Conservation (phyloP, 352 stramenopile species). For the Phytophthora quininea region DNA sequence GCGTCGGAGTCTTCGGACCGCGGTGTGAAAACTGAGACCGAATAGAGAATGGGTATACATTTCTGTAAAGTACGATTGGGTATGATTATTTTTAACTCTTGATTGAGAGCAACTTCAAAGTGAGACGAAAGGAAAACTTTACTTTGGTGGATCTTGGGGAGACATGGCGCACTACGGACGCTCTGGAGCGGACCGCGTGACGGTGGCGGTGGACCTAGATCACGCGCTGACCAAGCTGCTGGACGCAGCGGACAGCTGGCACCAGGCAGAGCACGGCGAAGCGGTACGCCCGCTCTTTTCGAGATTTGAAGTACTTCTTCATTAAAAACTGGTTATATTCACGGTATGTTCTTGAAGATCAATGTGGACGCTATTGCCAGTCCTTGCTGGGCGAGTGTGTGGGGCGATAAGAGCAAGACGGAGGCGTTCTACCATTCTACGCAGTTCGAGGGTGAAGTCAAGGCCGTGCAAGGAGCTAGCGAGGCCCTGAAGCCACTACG, state of each 20-base stretch:
- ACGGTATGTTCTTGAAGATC: slow-evolving; percentile 28
- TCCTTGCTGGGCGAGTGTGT: slow-evolving; percentile 40
- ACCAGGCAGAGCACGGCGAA: slow-evolving; percentile 45
- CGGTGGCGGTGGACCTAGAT: slow-evolving; percentile 69
- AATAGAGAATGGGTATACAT: not conserved
- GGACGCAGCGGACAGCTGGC: slow-evolving; percentile 53
- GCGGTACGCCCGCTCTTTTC: slow-evolving; percentile 34
- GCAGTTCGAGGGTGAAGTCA: slow-evolving; percentile 46
- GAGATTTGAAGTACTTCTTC: slow-evolving; percentile 1
- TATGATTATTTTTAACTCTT: not conserved
- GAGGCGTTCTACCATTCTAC: slow-evolving; percentile 60
- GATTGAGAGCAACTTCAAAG: slow-evolving; percentile 33
- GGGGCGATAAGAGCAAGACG: slow-evolving; percentile 43
- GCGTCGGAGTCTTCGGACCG: slow-evolving; percentile 37
- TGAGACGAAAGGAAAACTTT: not conserved
- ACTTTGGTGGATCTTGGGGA: not conserved
- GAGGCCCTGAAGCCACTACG: slow-evolving; percentile 64
- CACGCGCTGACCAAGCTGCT: slow-evolving; percentile 63
- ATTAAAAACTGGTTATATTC: not conserved
- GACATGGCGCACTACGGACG: slow-evolving; percentile 34
- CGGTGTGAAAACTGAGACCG: not conserved
- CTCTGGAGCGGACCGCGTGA: slow-evolving; percentile 41
- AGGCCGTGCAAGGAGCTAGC: slow-evolving; percentile 29
- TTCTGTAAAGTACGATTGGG: not conserved
- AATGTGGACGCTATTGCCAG: slow-evolving; percentile 18